Conservation (phyloP, 1,284 basidiomycete genomes). For the Pterulicium gracile region DNA sequence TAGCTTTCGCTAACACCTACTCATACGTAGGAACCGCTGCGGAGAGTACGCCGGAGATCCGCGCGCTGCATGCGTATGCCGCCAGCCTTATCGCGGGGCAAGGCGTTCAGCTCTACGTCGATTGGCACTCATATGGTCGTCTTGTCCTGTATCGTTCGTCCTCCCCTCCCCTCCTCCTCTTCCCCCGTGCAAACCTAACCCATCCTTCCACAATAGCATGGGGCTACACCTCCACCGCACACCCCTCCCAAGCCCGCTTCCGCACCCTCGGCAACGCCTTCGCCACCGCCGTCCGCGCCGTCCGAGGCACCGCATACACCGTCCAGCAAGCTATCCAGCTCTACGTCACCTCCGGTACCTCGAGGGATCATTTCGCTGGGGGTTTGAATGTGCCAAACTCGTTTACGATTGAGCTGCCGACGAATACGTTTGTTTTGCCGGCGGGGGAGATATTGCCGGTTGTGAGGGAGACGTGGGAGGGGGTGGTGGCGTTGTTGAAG, state of each 20-base stretch:
- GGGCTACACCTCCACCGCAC: neutral
- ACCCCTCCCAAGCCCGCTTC: neutral
- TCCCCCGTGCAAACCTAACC: no score
- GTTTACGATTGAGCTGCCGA: neutral
- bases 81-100: neutral
- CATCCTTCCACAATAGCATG: neutral
- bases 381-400: no score
- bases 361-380: no score
- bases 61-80: neutral
- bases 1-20: no score
- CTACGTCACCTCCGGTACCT: neutral
- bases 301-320: neutral
- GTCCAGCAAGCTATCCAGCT: neutral
- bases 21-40: slow-evolving; percentile 1
- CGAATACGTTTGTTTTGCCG: neutral
- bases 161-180: no score
- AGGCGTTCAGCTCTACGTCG: neutral
- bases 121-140: slow-evolving; percentile 1
- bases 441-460: neutral
- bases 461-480: neutral
- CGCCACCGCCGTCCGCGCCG: neutral
- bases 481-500: no score
- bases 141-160: neutral
- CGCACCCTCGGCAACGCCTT: neutral
- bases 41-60: neutral